Conservation (phyloP, 495 filamentous ascomycete genomes). For the Aspergillus leporis region DNA sequence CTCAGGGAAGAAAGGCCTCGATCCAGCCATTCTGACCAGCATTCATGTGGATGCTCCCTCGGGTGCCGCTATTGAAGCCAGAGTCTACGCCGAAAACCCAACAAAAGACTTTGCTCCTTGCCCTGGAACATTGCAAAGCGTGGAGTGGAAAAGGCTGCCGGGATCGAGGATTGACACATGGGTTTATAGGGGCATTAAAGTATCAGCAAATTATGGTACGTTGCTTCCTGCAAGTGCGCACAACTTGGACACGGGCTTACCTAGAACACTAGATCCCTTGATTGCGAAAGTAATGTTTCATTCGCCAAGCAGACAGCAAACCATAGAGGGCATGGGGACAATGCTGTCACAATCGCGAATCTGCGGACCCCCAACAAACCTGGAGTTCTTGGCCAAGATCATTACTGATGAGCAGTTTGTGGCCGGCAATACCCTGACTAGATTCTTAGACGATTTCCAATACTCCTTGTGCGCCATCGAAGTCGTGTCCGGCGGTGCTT, state of each 20-base stretch:
- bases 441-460: constrained; percentile 51
- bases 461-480: constrained; percentile 54
- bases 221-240: neutral
- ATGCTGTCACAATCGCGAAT: constrained; percentile 44
- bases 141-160: constrained; percentile 47
- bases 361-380: constrained; percentile 58
- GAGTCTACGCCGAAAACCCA: constrained; percentile 65
- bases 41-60: constrained; percentile 35
- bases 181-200: constrained; percentile 54
- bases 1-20: constrained; percentile 41
- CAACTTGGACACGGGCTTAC: neutral
- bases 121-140: constrained; percentile 57
- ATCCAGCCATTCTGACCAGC: constrained; percentile 27
- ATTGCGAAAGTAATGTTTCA: constrained; percentile 64
- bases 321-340: constrained; percentile 45
- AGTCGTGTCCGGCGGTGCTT: constrained; percentile 55
- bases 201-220: constrained; percentile 56
- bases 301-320: constrained; percentile 35
- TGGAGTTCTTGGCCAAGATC: constrained; percentile 54
- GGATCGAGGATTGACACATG: constrained; percentile 62
- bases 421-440: constrained; percentile 54
- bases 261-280: constrained; percentile 49
- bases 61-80: constrained; percentile 57
- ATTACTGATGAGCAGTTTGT: constrained; percentile 40
- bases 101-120: constrained; percentile 55